Base-by-base conservation (phyloP, 371 early-diverging fungal genomes). In the Actinomucor elegans region DNA sequence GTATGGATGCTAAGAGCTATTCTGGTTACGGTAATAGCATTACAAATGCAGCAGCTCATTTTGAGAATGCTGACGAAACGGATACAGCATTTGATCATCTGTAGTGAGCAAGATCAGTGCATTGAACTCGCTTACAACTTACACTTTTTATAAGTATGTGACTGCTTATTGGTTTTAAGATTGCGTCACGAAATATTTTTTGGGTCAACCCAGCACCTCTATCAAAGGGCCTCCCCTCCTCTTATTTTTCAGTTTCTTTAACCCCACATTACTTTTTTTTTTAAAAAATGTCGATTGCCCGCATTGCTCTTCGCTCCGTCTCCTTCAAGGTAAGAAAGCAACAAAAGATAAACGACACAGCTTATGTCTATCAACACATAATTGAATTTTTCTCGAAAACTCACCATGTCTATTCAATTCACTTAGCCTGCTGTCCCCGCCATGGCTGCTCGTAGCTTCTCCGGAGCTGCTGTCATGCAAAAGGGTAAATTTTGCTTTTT, bases 271-370 rank as follows among this genome's bases (percentile, higher is more conserved):
- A 38, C 23, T 49, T 38, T 50, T 38, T 50, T 21, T 29, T n/a
- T n/a, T 26, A 23, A 33, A 63, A 53, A 36, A 73, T 73, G 77
- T 73, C 71, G 43, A 61, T 75, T 54, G 75, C 73, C 35, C 73
- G 73, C 60, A 66, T 69, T 52, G 73, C 77, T 55, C 55, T 69
- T 59, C 71, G 73, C 57, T 71, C 77, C 46, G 48, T 68, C 44
- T 61, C 69, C 46, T 43, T 64, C 75, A 75, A 75, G 71, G 75
- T 75, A 68, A 42, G 11, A 27, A 28, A 48, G 14, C n/a, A 40
- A 44, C 7, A 17, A 28, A 33, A 47, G 31, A 28, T 10, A 52
- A 24, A 32, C 40, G 34, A 21, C 11, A 35, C 23, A n/a, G n/a
- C n/a, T 1, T 20, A 12, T 36, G n/a, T n/a, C n/a, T n/a, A n/a